Conservation (phyloP, 2,329 filamentous ascomycete genomes). For the Fusarium coicis region DNA sequence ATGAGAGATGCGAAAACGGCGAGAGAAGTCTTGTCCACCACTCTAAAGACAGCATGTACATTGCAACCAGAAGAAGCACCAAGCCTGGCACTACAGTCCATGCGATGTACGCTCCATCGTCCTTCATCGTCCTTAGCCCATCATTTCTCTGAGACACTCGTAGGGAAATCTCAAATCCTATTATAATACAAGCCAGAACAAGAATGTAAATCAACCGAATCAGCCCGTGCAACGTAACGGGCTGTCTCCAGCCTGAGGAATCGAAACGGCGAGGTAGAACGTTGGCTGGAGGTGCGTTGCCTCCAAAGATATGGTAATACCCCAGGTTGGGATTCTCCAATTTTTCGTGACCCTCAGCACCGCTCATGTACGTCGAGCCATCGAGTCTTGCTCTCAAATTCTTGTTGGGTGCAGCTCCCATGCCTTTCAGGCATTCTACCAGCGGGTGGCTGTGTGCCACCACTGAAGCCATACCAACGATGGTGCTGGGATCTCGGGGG, state of each 20-base stretch:
- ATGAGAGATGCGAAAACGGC: constrained; percentile 47
- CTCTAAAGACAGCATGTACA: constrained; percentile 48
- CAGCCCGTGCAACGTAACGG: constrained; percentile 44
- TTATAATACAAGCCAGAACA: constrained; percentile 46
- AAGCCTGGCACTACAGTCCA: constrained; percentile 51
- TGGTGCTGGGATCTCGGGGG: constrained; percentile 49
- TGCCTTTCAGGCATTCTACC: constrained; percentile 49
- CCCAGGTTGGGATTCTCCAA: constrained; percentile 36
- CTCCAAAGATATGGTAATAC: constrained; percentile 44
- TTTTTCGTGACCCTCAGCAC: constrained; percentile 51
- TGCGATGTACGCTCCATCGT: constrained; percentile 46
- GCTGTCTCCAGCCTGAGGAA: constrained; percentile 47
- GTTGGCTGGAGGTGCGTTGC: constrained; percentile 34
- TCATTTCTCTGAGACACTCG: constrained; percentile 44
- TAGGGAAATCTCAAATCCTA: constrained; percentile 49
- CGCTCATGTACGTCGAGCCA: constrained; percentile 46
- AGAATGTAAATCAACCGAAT: constrained; percentile 44
- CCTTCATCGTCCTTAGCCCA: constrained; percentile 46
- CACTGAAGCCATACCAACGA: constrained; percentile 51
- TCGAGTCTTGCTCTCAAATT: constrained; percentile 44
- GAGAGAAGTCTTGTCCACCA: constrained; percentile 48
- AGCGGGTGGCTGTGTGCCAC: constrained; percentile 51
- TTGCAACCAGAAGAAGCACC: constrained; percentile 43
- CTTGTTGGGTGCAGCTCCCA: constrained; percentile 47
- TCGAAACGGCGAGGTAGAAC: constrained; percentile 26